Evolutionary conservation across 2,329 filamentous ascomycete species (phyloP).

Genomic region (Epichloe bromicola): DNA sequence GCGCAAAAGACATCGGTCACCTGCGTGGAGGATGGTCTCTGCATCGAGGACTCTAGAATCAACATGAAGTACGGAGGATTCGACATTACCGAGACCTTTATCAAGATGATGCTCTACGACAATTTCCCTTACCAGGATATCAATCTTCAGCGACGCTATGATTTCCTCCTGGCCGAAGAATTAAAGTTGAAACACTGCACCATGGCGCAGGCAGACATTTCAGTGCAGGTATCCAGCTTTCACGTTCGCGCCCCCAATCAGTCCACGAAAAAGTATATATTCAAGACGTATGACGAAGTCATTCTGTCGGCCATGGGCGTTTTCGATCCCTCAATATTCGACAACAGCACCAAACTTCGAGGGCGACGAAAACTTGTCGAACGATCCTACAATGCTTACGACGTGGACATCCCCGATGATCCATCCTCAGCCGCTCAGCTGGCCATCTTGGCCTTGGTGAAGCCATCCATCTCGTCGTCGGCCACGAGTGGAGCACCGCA

Average conservation of each 20-base stretch:
- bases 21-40: constrained; percentile 93
- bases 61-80: constrained; percentile 89
- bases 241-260: constrained; percentile 80
- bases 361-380: constrained; percentile 72
- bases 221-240: constrained; percentile 78
- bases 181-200: constrained; percentile 89
- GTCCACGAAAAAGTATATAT: constrained; percentile 82
- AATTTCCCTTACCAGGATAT: constrained; percentile 93
- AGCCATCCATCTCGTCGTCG: constrained; percentile 39
- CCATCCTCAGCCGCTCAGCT: constrained; percentile 76
- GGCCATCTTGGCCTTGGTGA: constrained; percentile 45
- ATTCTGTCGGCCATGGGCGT: constrained; percentile 92
- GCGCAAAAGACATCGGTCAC: constrained; percentile 91
- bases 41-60: constrained; percentile 84
- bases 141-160: constrained; percentile 78
- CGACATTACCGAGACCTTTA: constrained; percentile 86
- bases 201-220: constrained; percentile 79
- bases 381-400: constrained; percentile 87
- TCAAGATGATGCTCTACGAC: constrained; percentile 96
- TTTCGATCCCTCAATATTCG: constrained; percentile 79
- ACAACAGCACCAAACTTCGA: constrained; percentile 65
- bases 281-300: constrained; percentile 95
- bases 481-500: constrained; percentile 30
- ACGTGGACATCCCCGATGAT: constrained; percentile 76
- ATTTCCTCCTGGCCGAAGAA: constrained; percentile 88